Conservation (phyloP, 345 rosid genomes). For the Salix dunnii region DNA sequence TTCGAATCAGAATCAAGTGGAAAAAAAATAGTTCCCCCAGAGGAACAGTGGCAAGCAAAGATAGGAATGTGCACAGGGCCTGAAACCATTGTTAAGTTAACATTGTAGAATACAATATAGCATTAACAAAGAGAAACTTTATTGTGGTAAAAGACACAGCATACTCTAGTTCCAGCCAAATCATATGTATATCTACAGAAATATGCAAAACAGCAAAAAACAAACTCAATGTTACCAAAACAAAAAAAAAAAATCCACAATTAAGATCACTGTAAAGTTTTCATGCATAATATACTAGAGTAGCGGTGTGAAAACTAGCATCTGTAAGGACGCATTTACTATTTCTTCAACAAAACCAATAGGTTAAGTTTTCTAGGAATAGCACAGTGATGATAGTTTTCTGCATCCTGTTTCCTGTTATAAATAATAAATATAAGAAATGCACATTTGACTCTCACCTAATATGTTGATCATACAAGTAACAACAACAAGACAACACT, state of each 20-base stretch:
- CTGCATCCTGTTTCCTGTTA: too few species aligned
- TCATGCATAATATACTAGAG: too few species aligned
- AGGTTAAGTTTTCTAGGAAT: too few species aligned
- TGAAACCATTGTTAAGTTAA: slow-evolving; percentile 28
- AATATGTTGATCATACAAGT: too few species aligned
- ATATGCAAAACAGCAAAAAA: not conserved
- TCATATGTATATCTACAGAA: not conserved
- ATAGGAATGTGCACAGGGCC: slow-evolving; percentile 72
- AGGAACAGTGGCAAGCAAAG: slow-evolving; percentile 77
- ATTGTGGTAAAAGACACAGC: not conserved
- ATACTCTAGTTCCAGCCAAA: not conserved
- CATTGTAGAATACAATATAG: not conserved
- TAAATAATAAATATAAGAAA: too few species aligned
- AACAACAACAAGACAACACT: not conserved
- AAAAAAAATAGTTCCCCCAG: slow-evolving; percentile 87
- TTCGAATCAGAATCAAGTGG: slow-evolving; percentile 81
- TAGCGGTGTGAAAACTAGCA: too few species aligned
- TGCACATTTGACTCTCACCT: too few species aligned
- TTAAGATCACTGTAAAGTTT: not conserved
- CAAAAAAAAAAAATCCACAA: not conserved
- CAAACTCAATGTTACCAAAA: not conserved
- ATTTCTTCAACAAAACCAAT: too few species aligned
- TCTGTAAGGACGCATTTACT: too few species aligned
- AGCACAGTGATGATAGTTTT: too few species aligned
- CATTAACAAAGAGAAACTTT: not conserved